A percentile compares a stretch with the other conserved stretches of the same genome.
Conservation (phyloP, 805 yeast genomes). For the Candida golubevii region DNA sequence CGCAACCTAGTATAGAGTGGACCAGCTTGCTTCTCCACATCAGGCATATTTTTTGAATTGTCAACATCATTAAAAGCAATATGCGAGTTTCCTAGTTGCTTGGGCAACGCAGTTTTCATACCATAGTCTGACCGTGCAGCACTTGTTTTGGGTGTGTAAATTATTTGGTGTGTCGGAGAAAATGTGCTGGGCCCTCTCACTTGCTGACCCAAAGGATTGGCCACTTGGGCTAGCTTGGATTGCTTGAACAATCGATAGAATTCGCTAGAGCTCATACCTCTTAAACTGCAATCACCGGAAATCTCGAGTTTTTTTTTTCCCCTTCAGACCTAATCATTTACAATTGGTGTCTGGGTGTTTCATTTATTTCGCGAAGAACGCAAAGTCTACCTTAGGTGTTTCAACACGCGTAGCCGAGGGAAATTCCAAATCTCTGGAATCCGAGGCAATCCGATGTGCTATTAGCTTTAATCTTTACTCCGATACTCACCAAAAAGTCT, state of each 20-base stretch:
- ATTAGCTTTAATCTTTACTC: slow-evolving; percentile 49
- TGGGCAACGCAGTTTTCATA: slow-evolving; percentile 65
- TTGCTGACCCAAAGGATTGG: slow-evolving; percentile 32
- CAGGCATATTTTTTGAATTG: slow-evolving; percentile 62
- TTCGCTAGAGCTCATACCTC: slow-evolving; percentile 15
- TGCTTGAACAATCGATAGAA: slow-evolving; percentile 28
- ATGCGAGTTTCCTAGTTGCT: slow-evolving; percentile 52
- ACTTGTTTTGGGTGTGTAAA: slow-evolving; percentile 64
- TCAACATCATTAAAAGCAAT: slow-evolving; percentile 65
- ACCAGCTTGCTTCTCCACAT: slow-evolving; percentile 62
- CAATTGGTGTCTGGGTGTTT: slow-evolving; percentile 15
- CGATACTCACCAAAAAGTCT: slow-evolving; percentile 75
- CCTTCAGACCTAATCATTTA: not conserved
- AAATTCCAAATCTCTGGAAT: slow-evolving; percentile 51
- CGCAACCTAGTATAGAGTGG: slow-evolving; percentile 56
- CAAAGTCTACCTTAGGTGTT: not conserved
- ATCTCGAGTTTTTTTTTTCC: not conserved
- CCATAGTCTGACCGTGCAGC: slow-evolving; percentile 72
- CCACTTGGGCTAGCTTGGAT: slow-evolving; percentile 43
- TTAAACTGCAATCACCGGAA: no score
- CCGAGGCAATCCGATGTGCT: slow-evolving; percentile 40
- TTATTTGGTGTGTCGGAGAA: slow-evolving; percentile 67
- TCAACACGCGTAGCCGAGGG: slow-evolving; percentile 58
- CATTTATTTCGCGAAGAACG: not conserved
- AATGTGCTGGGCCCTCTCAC: slow-evolving; percentile 26